Evolutionary conservation across 345 rosid species (phyloP), one percentile per base, ranked within the genome.

Genomic region (Leavenworthia alabamica): DNA sequence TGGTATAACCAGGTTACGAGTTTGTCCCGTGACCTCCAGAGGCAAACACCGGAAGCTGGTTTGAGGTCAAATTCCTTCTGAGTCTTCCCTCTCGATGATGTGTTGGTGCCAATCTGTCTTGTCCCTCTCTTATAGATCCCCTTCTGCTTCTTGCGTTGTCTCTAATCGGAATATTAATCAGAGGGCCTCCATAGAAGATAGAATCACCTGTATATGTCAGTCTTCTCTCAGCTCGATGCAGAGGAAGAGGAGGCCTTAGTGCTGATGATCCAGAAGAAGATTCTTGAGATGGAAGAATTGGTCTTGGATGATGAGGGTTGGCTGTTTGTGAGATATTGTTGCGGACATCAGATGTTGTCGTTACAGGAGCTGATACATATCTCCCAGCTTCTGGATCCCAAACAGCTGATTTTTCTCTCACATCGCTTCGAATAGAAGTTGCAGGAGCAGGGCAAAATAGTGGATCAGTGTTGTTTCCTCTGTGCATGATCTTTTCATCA

Each of bases 361-460:
- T 78, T 47, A 81, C 66, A 36, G 91, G 94, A 64, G 85, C 90
- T 11, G 95, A 91, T 48, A 88, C 77, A 27, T 84, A 91, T 65
- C 98, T 80, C 20, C 98, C 96, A 16, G 98, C 95, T 60, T 91
- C 96, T 70, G 84, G 95, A 69, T 91, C 96, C 95, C 96, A 91
- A 12, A 84, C 85, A 37, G 86, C 96, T 31, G 95, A 86, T 19
- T 92, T 83, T 71, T 86, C 79, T 66, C 80, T 86, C 47, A 84
- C 83, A 40, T 88, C 98, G 64, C 94, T 75, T 15, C 82, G 81
- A 75, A 83, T 78, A 56, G 96, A 88, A 52, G 88, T 60, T 28
- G 94, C 59, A 37, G 95, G 83, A 49, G 85, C 81, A 24, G 88
- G 74, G 33, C 78, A 73, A 56, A 85, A 75, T 49, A 90, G 62